A percentile compares a stretch with the other conserved stretches of the same genome.
Conservation (phyloP, 2,329 filamentous ascomycete species). For the Trichoderma koningiopsis region DNA sequence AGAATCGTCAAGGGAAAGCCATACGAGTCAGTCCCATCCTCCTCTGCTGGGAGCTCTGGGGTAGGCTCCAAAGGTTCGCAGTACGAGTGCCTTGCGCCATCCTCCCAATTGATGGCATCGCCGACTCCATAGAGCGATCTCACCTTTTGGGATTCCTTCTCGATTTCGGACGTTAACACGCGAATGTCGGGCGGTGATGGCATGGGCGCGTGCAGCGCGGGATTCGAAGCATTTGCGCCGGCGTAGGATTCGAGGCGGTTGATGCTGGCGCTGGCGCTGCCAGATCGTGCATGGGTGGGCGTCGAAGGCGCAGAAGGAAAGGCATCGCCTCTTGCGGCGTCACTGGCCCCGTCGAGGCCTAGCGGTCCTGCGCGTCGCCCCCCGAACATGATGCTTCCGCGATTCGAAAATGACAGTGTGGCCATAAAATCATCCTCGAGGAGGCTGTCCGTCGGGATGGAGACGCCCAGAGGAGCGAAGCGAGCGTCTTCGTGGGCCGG, state of each 20-base stretch:
- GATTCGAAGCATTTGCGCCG: neutral
- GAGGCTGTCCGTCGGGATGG: slow-evolving; percentile 58
- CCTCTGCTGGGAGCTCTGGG: slow-evolving; percentile 54
- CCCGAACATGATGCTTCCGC: slow-evolving; percentile 65
- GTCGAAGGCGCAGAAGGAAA: slow-evolving; percentile 14
- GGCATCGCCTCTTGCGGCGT: slow-evolving; percentile 26
- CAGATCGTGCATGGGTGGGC: slow-evolving; percentile 19
- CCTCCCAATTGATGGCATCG: slow-evolving; percentile 56
- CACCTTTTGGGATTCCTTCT: slow-evolving; percentile 68
- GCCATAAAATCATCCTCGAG: slow-evolving; percentile 61
- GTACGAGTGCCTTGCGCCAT: slow-evolving; percentile 51
- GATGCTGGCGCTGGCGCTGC: slow-evolving; percentile 14
- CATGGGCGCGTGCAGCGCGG: neutral
- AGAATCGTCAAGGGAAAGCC: slow-evolving; percentile 50
- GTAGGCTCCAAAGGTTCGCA: slow-evolving; percentile 53
- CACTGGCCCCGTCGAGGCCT: slow-evolving; percentile 27
- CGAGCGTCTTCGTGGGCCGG: slow-evolving; percentile 37
- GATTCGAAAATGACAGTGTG: slow-evolving; percentile 61
- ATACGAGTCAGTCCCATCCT: slow-evolving; percentile 59
- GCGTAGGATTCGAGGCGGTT: slow-evolving; percentile 18
- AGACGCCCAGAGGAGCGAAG: slow-evolving; percentile 57
- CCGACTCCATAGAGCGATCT: slow-evolving; percentile 65
- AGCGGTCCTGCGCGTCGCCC: slow-evolving; percentile 41
- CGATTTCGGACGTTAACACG: slow-evolving; percentile 56
- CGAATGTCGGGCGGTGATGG: slow-evolving; percentile 53